Evolutionary conservation across 768 basidiomycete species (phyloP).

Genomic region (Tubosaeta sp.): DNA sequence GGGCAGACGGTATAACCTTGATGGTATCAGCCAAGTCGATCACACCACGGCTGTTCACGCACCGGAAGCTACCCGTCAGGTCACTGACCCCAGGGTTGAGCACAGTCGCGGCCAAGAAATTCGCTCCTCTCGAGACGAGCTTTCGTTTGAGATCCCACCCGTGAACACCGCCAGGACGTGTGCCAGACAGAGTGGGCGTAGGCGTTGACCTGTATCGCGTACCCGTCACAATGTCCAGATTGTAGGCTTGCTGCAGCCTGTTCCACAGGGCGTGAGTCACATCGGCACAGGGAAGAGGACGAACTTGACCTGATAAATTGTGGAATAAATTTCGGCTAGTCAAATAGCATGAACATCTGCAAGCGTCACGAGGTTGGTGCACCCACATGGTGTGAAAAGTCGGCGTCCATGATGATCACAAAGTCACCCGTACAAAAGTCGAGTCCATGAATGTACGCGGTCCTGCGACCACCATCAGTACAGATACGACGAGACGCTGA

Average conservation of each 20-base stretch:
- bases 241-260: constrained; percentile 79
- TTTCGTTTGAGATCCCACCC: constrained; percentile 93
- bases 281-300: not conserved
- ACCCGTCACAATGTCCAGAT: constrained; percentile 90
- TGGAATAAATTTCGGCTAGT: constrained; percentile 89
- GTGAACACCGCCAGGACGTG: constrained; percentile 79
- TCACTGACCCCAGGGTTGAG: constrained; percentile 85
- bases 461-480: constrained; percentile 40
- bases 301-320: constrained; percentile 73
- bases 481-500: not conserved
- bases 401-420: constrained; percentile 96
- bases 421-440: constrained; percentile 89
- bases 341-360: constrained; percentile 3
- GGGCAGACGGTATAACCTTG: constrained; percentile 68
- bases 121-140: constrained; percentile 82
- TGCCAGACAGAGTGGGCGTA: constrained; percentile 50
- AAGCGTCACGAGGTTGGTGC: not conserved
- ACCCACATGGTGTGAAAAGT: constrained; percentile 91
- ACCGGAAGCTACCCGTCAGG: constrained; percentile 89
- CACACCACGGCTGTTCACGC: constrained; percentile 17
- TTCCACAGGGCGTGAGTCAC: constrained; percentile 1
- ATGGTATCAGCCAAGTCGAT: not conserved
- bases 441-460: constrained; percentile 89
- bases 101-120: constrained; percentile 84
- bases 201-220: constrained; percentile 75